Base-by-base conservation (phyloP, 2,329 filamentous ascomycete species). In the Phialophora macrospora region DNA sequence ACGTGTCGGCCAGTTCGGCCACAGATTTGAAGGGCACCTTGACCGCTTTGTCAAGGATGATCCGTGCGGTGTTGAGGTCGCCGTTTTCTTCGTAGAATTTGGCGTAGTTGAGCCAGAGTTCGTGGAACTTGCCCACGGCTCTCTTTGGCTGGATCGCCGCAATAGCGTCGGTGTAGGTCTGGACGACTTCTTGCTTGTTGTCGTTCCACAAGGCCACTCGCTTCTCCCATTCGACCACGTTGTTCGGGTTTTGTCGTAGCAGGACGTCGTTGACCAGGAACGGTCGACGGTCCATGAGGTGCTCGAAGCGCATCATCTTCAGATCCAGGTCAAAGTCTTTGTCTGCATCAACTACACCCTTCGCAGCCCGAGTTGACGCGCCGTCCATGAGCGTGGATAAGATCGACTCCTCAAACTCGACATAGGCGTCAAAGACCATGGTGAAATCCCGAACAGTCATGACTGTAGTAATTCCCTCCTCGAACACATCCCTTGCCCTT, bases 371-470 rank as follows among this genome's bases (percentile, higher is more conserved):
- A 56, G 81, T 80, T 6, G 92, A 90, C 1, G 93, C 93, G 61
- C 91, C 86, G 73, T 98, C 93, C 88, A 99, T 96, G 72, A 98
- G 83, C 55, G 89, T 89, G 14, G 91, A 90, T 70, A 98, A 97
- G 71, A 98, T 90, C 0, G 93, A 94, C 79, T 99, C 96, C 77
- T 99, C 95, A 68, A 97, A 97, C 78, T 99, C 95, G 34, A 91
- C 89, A 74, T 98, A 99, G 0, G 93, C 91, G 77, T 99, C 95
- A 73, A 99, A 99, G 54, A 98, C 90, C 62, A 98, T 86, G 0
- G 93, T 96, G 75, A 99, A 99, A 79, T 99, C 95, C 63, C 95
- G 89, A 52, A 99, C 93, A 1, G 95, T 99, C 94, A 98, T 98
- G 69, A 97, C 96, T 1, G 94, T 98, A 11, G 92, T 97, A 71